Percentiles rank a stretch among this genome's conserved stretches.
Evolutionary conservation across 2,329 filamentous ascomycete genomes (phyloP).

Genomic region (Cordyceps javanica): DNA sequence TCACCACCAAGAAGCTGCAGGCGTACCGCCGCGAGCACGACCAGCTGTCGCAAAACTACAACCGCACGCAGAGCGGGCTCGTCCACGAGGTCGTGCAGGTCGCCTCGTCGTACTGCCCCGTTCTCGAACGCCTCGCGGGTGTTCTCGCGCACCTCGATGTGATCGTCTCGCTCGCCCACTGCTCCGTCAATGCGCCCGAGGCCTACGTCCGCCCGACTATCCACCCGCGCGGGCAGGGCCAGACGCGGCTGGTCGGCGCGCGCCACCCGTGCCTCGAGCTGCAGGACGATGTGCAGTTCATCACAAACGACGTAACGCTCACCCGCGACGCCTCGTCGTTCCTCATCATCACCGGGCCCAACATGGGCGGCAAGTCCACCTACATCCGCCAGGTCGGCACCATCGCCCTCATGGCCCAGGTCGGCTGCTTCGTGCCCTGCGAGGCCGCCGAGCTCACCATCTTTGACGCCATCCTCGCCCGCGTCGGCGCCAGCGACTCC

Average conservation of each 20-base stretch:
- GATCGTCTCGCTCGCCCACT: constrained; percentile 87
- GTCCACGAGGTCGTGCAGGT: constrained; percentile 91
- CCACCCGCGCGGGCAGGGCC: constrained; percentile 78
- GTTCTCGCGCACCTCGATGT: constrained; percentile 93
- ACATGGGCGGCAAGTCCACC: constrained; percentile 98
- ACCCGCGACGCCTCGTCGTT: constrained; percentile 76
- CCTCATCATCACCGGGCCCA: constrained; percentile 93
- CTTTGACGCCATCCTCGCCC: constrained; percentile 93
- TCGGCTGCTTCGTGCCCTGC: constrained; percentile 94
- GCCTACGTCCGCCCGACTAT: constrained; percentile 89
- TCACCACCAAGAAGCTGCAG: constrained; percentile 80
- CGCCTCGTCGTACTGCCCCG: constrained; percentile 88
- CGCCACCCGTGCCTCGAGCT: constrained; percentile 97
- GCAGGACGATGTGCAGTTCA: constrained; percentile 97
- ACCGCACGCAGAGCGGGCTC: constrained; percentile 83
- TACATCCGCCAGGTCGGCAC: constrained; percentile 98
- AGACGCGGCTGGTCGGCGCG: constrained; percentile 85
- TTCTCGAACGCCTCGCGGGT: constrained; percentile 81
- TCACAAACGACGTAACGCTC: constrained; percentile 91
- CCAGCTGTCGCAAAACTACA: constrained; percentile 90
- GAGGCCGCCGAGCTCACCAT: constrained; percentile 85
- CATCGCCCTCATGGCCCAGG: constrained; percentile 93
- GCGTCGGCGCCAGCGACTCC: constrained; percentile 91
- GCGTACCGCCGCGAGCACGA: constrained; percentile 84
- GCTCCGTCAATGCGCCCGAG: constrained; percentile 85